These are phyloP conservation scores for Aspergillus luchuensis DNA, from an alignment of 2,329 filamentous ascomycete species.

Conservation along the genomic window DNA sequence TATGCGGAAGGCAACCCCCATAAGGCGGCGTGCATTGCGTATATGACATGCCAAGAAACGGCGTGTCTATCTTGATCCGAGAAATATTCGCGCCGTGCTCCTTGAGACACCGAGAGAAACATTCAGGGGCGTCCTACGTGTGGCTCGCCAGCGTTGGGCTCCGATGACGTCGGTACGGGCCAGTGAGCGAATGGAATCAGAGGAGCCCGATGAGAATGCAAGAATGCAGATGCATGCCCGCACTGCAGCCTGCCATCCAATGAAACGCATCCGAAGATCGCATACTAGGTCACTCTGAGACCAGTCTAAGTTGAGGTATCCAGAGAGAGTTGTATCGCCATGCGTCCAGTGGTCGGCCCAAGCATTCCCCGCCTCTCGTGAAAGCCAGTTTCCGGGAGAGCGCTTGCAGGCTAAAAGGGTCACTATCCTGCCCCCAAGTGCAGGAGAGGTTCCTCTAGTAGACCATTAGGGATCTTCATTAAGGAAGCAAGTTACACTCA, in stretches of 20 bases:
- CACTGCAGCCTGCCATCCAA: neutral
- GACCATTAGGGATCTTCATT: neutral
- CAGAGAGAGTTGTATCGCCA: neutral
- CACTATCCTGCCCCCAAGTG: too few relatives aligned
- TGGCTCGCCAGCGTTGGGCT: slow-evolving; percentile 4
- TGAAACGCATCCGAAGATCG: neutral
- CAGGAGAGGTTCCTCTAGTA: neutral
- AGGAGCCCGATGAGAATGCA: slow-evolving; percentile 2
- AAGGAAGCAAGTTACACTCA: neutral
- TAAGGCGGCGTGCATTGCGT: neutral
- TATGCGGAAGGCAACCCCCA: neutral
- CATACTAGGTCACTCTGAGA: slow-evolving; percentile 1
- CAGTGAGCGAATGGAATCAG: neutral
- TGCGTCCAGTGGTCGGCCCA: neutral
- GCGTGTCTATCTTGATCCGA: neutral
- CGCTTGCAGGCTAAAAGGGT: neutral
- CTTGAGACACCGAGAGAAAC: neutral
- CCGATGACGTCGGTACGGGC: slow-evolving; percentile 8
- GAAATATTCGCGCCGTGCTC: neutral
- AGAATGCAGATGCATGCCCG: slow-evolving; percentile 6
- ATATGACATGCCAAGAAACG: neutral
- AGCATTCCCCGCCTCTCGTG: neutral
- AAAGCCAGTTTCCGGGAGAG: neutral
- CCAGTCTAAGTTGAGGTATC: slow-evolving; percentile 4
- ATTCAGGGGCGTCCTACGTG: neutral